Percentiles rank a stretch among this genome's conserved stretches.
Conservation (phyloP, 257 asterid species). For the Cynanchum wilfordii region DNA sequence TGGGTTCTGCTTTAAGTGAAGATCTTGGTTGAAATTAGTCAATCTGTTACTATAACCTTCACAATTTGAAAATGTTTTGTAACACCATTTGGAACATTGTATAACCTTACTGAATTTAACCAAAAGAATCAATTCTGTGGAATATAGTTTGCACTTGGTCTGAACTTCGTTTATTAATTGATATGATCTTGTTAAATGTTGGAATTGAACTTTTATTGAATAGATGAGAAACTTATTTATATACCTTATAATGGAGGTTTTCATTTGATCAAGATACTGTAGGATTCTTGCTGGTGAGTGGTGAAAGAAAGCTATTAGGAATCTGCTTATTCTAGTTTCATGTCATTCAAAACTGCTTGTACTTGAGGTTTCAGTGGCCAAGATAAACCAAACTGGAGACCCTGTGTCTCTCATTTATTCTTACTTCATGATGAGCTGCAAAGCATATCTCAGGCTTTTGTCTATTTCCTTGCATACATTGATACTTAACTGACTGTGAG, state of each 20-base stretch:
- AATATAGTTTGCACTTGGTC: not conserved
- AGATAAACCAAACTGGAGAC: not conserved
- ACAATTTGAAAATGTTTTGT: not conserved
- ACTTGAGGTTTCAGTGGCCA: not conserved
- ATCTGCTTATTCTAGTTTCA: not conserved
- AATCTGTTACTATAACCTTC: not conserved
- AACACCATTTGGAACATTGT: not conserved
- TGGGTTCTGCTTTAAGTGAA: slow-evolving; percentile 1
- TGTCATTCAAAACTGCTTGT: not conserved
- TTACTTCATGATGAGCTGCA: not conserved
- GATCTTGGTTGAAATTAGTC: not conserved
- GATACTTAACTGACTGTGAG: not conserved
- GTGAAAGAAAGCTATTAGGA: not conserved
- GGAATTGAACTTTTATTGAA: not conserved
- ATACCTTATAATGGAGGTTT: not conserved
- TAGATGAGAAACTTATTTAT: not conserved
- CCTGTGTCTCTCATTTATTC: not conserved
- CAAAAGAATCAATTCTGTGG: not conserved
- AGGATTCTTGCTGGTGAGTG: not conserved
- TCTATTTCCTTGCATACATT: not conserved
- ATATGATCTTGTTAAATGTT: not conserved
- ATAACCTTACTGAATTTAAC: not conserved
- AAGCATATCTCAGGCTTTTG: not conserved
- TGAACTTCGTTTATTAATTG: no score
- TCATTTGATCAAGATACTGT: not conserved